phyloP scores from a whole-genome alignment of 2,329 filamentous ascomycete genomes.

The Botryotinia calthae region DNA sequence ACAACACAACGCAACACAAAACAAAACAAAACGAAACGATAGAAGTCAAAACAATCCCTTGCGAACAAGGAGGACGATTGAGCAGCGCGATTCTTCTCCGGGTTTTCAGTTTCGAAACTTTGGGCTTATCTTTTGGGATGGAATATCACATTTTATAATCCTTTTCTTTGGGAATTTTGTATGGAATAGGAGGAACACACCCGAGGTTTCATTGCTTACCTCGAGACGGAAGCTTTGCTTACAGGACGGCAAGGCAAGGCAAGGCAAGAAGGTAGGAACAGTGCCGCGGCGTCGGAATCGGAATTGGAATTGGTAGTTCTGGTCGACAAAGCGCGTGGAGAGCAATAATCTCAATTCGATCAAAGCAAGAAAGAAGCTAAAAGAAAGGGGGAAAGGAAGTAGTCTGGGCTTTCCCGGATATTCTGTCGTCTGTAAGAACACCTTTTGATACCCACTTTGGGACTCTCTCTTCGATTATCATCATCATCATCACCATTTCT shows the following conservation, averaged over 20 bases:
- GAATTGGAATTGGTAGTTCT: not conserved
- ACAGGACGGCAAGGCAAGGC: not conserved
- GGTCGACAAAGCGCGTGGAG: not conserved
- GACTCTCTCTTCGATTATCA: not conserved
- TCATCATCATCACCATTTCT: not conserved
- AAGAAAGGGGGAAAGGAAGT: not conserved
- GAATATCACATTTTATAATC: not conserved
- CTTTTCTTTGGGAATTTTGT: not conserved
- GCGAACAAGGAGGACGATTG: not conserved
- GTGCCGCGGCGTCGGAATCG: not conserved
- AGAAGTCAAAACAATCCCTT: not conserved
- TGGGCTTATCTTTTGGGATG: not conserved
- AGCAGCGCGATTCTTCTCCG: too few species aligned
- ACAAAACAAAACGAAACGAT: too few species aligned
- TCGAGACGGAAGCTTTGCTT: conserved; percentile 7
- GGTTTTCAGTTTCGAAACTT: not conserved
- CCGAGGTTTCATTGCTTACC: conserved; percentile 2
- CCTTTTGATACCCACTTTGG: conserved; percentile 2
- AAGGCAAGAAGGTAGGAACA: not conserved
- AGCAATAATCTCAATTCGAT: not conserved
- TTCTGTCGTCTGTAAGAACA: conserved; percentile 11
- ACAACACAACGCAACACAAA: not conserved
- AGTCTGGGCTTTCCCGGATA: conserved; percentile 11
- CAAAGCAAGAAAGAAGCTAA: not conserved
- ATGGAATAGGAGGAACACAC: not conserved